Conservation (phyloP, 2,329 filamentous ascomycete genomes). For the Fusarium duplospermum region DNA sequence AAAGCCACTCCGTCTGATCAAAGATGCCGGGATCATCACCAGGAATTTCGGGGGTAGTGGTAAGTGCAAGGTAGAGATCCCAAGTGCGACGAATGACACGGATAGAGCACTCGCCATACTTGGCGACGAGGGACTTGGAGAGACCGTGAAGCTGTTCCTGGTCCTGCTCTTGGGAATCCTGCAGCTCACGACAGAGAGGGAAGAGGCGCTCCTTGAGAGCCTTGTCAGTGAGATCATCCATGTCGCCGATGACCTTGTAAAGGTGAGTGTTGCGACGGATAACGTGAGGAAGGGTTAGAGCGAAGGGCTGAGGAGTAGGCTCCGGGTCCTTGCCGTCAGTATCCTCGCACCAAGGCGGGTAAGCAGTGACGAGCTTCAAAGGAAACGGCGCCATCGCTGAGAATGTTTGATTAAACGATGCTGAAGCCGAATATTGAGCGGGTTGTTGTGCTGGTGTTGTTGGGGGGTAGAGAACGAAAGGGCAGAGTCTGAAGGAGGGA, state of each 20-base stretch:
- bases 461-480: not conserved
- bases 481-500: not conserved
- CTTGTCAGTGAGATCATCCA: conserved; percentile 9
- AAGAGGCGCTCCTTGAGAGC: conserved; percentile 17
- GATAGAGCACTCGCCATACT: conserved; percentile 36
- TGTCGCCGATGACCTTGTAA: conserved; percentile 10
- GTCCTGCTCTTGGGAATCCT: conserved; percentile 14
- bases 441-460: not conserved
- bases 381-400: conserved; percentile 28
- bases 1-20: conserved; percentile 16
- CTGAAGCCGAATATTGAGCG: not conserved
- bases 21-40: conserved; percentile 14
- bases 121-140: conserved; percentile 27
- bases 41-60: conserved; percentile 18
- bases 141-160: conserved; percentile 27
- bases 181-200: conserved; percentile 26
- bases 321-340: not conserved
- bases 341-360: conserved; percentile 20
- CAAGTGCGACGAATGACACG: conserved; percentile 32
- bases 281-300: conserved; percentile 19
- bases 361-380: conserved; percentile 21
- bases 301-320: conserved; percentile 6
- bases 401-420: not conserved
- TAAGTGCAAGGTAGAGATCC: conserved; percentile 36
- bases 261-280: conserved; percentile 22